These are phyloP conservation scores for Termitomyces sp. DNA, from an alignment of 768 basidiomycete genomes.

Conservation along the genomic window DNA sequence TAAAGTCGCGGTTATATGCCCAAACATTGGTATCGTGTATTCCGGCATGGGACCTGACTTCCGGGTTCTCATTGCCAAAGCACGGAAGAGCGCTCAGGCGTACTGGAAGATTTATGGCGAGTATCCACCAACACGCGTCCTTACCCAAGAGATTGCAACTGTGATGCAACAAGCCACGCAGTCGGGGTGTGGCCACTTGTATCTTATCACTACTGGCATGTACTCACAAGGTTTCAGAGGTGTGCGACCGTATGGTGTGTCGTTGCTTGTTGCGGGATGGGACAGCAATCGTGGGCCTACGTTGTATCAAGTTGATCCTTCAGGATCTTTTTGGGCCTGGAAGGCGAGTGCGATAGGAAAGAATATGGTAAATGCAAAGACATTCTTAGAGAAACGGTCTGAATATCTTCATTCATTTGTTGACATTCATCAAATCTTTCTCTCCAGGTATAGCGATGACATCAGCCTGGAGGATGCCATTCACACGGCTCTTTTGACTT, in stretches of 20 bases:
- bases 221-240: slow-evolving; percentile 54
- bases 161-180: slow-evolving; percentile 99
- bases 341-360: slow-evolving; percentile 99
- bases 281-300: slow-evolving; percentile 91
- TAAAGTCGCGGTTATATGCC: slow-evolving; percentile 95
- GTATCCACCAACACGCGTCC: slow-evolving; percentile 93
- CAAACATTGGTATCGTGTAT: slow-evolving; percentile 99
- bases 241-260: slow-evolving; percentile 98
- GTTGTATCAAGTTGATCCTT: slow-evolving; percentile 99
- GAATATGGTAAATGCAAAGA: slow-evolving; percentile 99
- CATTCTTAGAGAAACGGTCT: slow-evolving; percentile 94
- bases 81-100: slow-evolving; percentile 95
- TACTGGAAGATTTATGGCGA: slow-evolving; percentile 99
- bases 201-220: slow-evolving; percentile 13
- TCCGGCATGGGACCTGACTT: slow-evolving; percentile 99
- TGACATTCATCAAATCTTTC: slow-evolving; percentile 12
- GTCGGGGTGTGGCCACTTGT: slow-evolving; percentile 67
- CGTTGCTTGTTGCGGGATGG: slow-evolving; percentile 95
- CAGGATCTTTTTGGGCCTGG: slow-evolving; percentile 99
- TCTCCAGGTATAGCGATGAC: slow-evolving; percentile 91
- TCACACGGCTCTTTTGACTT: slow-evolving; percentile 93
- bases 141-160: slow-evolving; percentile 96
- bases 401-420: slow-evolving; percentile 13
- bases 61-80: slow-evolving; percentile 87
- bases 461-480: slow-evolving; percentile 98